phyloP scores from a whole-genome alignment of 225 moss, liverwort and hornwort genomes.

The Anthoceros angustus region DNA sequence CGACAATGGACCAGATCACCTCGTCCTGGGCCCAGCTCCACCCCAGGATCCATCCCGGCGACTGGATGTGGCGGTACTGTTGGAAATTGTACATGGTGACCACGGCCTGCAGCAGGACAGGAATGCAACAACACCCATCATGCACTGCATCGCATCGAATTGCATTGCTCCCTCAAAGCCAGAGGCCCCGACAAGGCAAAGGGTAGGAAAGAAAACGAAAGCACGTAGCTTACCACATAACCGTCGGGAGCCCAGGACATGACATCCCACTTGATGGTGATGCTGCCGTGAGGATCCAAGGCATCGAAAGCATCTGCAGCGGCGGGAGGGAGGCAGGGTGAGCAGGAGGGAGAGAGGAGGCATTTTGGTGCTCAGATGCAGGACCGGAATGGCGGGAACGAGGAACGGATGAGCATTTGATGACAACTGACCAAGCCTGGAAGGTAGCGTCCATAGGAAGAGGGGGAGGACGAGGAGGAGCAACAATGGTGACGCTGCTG shows the following conservation, averaged over 20 bases:
- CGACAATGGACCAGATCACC: conserved; percentile 43
- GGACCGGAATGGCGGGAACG: no score
- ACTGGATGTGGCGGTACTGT: conserved; percentile 37
- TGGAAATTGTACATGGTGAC: conserved; percentile 50
- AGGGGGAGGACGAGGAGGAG: no score
- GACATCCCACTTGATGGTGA: conserved; percentile 44
- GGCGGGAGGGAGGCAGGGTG: no score
- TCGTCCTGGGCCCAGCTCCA: conserved; percentile 49
- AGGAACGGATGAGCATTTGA: no score
- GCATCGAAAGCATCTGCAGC: conserved; percentile 34
- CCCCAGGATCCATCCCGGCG: conserved; percentile 43
- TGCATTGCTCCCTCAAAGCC: background rate
- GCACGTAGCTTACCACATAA: conserved; percentile 23
- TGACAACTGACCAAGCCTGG: no score
- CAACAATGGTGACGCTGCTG: no score
- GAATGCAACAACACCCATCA: background rate
- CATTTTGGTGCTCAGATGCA: no score
- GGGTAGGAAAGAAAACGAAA: background rate
- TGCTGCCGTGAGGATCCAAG: conserved; percentile 34
- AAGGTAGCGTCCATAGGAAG: no score
- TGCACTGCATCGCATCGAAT: background rate
- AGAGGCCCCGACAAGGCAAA: background rate
- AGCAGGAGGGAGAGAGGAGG: no score
- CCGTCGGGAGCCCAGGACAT: conserved; percentile 40
- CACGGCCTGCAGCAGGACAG: conserved; percentile 18